A percentile compares a stretch with the other conserved stretches of the same genome.
These are phyloP conservation scores for Rhizopus arrhizus DNA, from an alignment of 371 early-diverging fungal species.

Conservation along the genomic window DNA sequence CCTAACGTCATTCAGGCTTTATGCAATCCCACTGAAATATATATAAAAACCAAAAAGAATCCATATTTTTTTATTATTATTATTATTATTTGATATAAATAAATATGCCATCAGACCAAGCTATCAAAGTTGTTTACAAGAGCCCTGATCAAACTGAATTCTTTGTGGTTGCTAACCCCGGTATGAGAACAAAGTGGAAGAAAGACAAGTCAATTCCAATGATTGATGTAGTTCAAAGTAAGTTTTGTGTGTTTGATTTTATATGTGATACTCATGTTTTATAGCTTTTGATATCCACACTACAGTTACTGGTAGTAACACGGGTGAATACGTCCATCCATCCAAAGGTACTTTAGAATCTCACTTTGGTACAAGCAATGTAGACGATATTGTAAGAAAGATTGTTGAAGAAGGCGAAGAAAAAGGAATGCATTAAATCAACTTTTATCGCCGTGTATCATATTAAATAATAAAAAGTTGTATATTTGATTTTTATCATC, in stretches of 20 bases:
- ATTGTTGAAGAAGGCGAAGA: conserved; percentile 33
- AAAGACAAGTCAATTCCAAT: conserved; percentile 46
- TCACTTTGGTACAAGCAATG: conserved; percentile 23
- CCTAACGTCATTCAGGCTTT: too few species aligned
- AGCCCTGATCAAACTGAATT: conserved; percentile 36
- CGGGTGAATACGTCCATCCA: conserved; percentile 31
- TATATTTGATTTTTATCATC: too few species aligned
- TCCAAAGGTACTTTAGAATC: conserved; percentile 27
- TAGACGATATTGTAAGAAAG: conserved; percentile 30
- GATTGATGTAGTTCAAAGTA: conserved; percentile 50
- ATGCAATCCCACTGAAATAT: too few species aligned
- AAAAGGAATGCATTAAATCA: conserved; percentile 15
- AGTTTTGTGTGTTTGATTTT: conserved; percentile 5
- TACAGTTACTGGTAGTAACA: conserved; percentile 23
- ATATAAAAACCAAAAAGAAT: too few species aligned
- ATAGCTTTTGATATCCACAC: conserved; percentile 26
- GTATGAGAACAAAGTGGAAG: conserved; percentile 37
- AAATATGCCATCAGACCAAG: conserved; percentile 22
- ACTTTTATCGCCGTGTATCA: neutral
- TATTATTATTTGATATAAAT: neutral
- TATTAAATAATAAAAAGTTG: too few species aligned
- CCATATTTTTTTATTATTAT: neutral
- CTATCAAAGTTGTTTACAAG: conserved; percentile 39
- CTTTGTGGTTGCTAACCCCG: conserved; percentile 44
- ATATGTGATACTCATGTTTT: neutral